Evolutionary conservation across 176 grass and related monocot genomes (phyloP).

Genomic region (Oryza australiensis): DNA sequence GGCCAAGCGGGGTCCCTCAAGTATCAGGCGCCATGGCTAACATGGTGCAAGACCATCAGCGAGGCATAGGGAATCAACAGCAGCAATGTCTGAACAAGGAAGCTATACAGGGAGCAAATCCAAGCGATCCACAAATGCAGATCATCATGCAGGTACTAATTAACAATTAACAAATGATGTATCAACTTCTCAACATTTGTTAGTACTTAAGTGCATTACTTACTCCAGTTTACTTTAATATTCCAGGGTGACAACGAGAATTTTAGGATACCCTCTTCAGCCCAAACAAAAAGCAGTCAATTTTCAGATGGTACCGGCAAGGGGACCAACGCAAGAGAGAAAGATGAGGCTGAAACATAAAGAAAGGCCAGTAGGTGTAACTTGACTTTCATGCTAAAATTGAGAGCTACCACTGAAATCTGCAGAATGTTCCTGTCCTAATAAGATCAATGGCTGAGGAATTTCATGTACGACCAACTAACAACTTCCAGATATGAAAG

Average conservation of each 20-base stretch:
- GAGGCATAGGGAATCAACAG: constrained; percentile 26
- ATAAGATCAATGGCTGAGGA: not conserved
- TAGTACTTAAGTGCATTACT: constrained; percentile 5
- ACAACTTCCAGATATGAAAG: constrained; percentile 33
- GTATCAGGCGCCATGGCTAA: constrained; percentile 27
- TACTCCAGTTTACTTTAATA: constrained; percentile 11
- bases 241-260: constrained; percentile 38
- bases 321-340: constrained; percentile 12
- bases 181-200: no score
- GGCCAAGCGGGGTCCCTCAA: constrained; percentile 38
- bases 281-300: constrained; percentile 22
- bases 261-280: constrained; percentile 26
- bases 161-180: not conserved
- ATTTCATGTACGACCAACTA: constrained; percentile 26
- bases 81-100: constrained; percentile 41
- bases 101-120: constrained; percentile 26
- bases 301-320: constrained; percentile 19
- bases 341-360: constrained; percentile 26
- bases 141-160: constrained; percentile 23
- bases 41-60: constrained; percentile 29
- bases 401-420: constrained; percentile 10
- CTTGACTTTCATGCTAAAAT: not conserved
- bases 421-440: constrained; percentile 4
- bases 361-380: not conserved
- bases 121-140: constrained; percentile 32